phyloP scores from a whole-genome alignment of 257 asterid genomes.

The Solanum virginianum region DNA sequence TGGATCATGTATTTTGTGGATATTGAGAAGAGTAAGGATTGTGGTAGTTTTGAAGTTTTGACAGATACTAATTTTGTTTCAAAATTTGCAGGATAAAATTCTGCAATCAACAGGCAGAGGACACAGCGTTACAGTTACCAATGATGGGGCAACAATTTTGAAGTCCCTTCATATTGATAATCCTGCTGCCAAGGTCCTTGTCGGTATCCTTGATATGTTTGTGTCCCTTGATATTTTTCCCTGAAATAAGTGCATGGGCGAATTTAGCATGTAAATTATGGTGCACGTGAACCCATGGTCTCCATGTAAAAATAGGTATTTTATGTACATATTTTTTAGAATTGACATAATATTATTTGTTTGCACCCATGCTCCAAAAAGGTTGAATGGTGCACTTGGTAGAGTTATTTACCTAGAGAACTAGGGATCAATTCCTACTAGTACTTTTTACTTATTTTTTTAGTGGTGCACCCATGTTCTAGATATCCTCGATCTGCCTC shows the following conservation, averaged over 20 bases:
- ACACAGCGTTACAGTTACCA: constrained; percentile 80
- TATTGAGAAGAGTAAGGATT: background rate
- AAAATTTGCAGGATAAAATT: constrained; percentile 63
- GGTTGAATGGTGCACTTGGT: too few relatives aligned
- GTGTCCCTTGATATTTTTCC: background rate
- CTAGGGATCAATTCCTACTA: too few relatives aligned
- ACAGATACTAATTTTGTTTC: background rate
- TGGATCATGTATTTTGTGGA: background rate
- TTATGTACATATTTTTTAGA: too few relatives aligned
- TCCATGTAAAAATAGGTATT: too few relatives aligned
- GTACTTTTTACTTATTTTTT: too few relatives aligned
- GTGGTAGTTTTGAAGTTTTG: background rate
- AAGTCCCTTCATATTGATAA: constrained; percentile 95
- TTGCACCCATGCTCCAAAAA: too few relatives aligned
- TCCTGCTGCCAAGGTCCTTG: constrained; percentile 96
- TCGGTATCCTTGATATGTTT: constrained; percentile 58
- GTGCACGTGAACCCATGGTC: too few relatives aligned
- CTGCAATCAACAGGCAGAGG: constrained; percentile 90
- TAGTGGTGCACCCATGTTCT: too few relatives aligned
- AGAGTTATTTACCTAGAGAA: too few relatives aligned
- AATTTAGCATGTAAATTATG: too few relatives aligned
- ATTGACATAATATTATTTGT: too few relatives aligned
- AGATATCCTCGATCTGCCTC: too few relatives aligned
- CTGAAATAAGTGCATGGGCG: background rate
- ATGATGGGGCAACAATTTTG: constrained; percentile 97